Evolutionary conservation across 192 early-diverging fungal species (phyloP), one percentile per base, ranked within the genome.

Genomic region (Entomortierella parvispora): DNA sequence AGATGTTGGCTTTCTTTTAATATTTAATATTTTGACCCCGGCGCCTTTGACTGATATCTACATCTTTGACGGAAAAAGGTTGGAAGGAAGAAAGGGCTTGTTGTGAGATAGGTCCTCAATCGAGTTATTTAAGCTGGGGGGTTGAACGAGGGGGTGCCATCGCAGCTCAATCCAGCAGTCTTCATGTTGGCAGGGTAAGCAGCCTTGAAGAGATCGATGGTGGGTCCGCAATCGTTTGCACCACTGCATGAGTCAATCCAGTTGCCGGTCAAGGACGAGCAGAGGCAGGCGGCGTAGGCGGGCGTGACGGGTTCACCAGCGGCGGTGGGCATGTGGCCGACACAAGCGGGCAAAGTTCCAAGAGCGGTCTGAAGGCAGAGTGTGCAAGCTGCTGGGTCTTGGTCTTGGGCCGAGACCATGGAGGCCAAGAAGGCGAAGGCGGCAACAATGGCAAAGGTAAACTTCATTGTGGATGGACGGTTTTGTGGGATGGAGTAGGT

Each of bases 261-360:
- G 14, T 62, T 17, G 26, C 63, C 63, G 26, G 22, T 48, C 22
- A 74, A 31, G 25, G 71, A 74, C 1, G 71, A 32, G 58, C 71
- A 74, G 15, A 74, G 71, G 15, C 71, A 74, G 22, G 71, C 43
- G 6, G 71, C 71, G 53, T 66, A 74, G 6, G 55, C 62, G 50
- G 71, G 17, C 9, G 62, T 54, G 43, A 66, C 62, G 10, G 46
- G 15, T n/a, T 58, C 58, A 29, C 20, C 60, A 1, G 51, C 7
- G 2, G 12, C 43, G 17, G 57, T 57, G 26, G 28, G 0, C 20
- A 61, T 28, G 48, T 53, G 57, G 28, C 34, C 43, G 14, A 49
- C 58, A 29, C 71, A 74, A 23, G 63, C 71, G 17, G 71, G 71
- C 25, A 66, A 29, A 0, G 63, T 22, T 37, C 55, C 25, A 25